Evolutionary conservation across 2,329 filamentous ascomycete species (phyloP).

Genomic region (Herpotrichia juniperi): DNA sequence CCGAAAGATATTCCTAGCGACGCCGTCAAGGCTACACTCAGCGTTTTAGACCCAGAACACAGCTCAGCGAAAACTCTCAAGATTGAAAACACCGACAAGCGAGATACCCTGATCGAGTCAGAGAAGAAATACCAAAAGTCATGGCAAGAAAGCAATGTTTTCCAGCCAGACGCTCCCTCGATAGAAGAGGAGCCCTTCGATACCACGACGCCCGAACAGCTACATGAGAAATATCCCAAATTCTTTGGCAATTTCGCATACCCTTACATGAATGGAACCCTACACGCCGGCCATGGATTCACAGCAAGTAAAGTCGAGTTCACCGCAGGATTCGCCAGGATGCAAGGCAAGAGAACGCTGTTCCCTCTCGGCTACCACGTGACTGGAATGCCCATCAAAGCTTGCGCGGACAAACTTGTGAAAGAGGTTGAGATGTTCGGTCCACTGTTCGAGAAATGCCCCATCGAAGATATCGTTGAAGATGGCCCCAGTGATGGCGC

Average conservation of each 20-base stretch:
- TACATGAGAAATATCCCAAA: constrained; percentile 84
- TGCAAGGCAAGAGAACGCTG: constrained; percentile 85
- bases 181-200: constrained; percentile 77
- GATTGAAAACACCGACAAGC: constrained; percentile 81
- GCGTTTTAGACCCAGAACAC: constrained; percentile 61
- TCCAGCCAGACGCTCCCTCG: constrained; percentile 85
- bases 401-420: constrained; percentile 91
- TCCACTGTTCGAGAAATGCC: constrained; percentile 79
- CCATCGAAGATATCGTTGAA: constrained; percentile 42
- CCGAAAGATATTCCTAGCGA: constrained; percentile 39
- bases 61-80: constrained; percentile 67
- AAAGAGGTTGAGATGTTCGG: constrained; percentile 91
- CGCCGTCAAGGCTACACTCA: constrained; percentile 58
- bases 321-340: constrained; percentile 80
- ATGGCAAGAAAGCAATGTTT: constrained; percentile 79
- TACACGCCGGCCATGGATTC: constrained; percentile 92
- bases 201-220: constrained; percentile 73
- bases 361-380: constrained; percentile 96
- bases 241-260: constrained; percentile 85
- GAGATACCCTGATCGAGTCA: constrained; percentile 78
- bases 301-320: constrained; percentile 94
- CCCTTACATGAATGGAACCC: constrained; percentile 52
- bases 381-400: constrained; percentile 94
- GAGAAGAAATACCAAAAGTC: constrained; percentile 92
- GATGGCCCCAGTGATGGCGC: constrained; percentile 55